Base-by-base conservation (phyloP, 2,329 filamentous ascomycete species). In the Trichothecium sympodiale region DNA sequence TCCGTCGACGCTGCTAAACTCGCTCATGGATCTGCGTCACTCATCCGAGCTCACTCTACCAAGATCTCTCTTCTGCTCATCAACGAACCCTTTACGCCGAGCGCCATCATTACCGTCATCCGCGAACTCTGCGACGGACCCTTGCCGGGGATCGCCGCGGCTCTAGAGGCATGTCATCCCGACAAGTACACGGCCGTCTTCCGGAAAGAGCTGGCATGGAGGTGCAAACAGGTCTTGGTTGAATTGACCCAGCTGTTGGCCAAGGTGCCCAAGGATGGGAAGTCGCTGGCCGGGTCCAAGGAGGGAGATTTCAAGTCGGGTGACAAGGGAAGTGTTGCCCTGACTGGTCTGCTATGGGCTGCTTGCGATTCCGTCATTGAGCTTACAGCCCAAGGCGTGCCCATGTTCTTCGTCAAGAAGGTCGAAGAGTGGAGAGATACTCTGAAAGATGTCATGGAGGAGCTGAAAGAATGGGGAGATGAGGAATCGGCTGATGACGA, bases 11-110 rank as follows among this genome's bases (percentile, higher is more conserved):
- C 77, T 8, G 69, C 94, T 17, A 61, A 75, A 12, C 69, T 89
- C 39, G 75, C 88, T 25, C 71, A 74, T 47, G 80, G 88, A 48
- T 72, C 83, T 0, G 74, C 84, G 1, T 73, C 69, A 17, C 67
- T 93, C 5, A 74, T 94, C 40, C 79, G 76, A 53, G 84, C 87
- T 0, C 86, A 95, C 52, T 74, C 80, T 2, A 94, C 87, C 5
- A 94, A 94, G 43, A 69, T 95, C 17, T 89, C 84, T 0, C 77
- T 95, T 1, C 71, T 96, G 10, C 74, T 91, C 2, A 82, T 93
- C 50, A 94, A 84, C 50, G 73, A 84, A 14, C 88, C 89, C 1
- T 93, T 94, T 46, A 91, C 87, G 0, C 78, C 84, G 0, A 77
- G 79, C 1, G 88, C 85, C 5, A 68, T 94, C 25, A 62, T 60